Evolutionary conservation across 768 basidiomycete genomes (phyloP).

Genomic region (Tricholoma sp.): DNA sequence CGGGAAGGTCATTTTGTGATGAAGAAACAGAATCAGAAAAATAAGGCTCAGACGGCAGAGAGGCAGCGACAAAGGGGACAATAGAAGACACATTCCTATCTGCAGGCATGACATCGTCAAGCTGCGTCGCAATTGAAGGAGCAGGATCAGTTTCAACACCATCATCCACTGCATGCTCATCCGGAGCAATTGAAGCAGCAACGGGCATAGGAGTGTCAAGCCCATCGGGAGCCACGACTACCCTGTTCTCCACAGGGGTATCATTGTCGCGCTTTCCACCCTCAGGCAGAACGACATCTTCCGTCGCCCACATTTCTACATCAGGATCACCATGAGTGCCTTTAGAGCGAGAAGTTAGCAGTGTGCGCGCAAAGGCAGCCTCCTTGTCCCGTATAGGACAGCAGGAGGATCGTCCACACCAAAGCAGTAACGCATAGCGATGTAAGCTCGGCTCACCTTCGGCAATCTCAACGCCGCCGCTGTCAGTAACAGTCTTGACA

Average conservation of each 20-base stretch:
- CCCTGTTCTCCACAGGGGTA: constrained; percentile 5
- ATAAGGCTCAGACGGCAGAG: constrained; percentile 12
- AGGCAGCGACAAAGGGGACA: constrained; percentile 8
- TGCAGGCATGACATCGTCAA: neutral
- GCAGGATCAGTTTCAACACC: constrained; percentile 5
- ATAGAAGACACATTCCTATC: constrained; percentile 10
- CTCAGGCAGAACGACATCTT: constrained; percentile 24
- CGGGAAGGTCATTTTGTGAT: constrained; percentile 26
- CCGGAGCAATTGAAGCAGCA: constrained; percentile 14
- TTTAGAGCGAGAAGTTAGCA: constrained; percentile 55
- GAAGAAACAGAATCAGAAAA: constrained; percentile 28
- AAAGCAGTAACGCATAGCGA: constrained; percentile 27
- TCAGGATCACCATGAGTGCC: constrained; percentile 37
- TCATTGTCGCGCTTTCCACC: constrained; percentile 14
- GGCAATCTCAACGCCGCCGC: constrained; percentile 27
- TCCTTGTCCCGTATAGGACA: constrained; percentile 27
- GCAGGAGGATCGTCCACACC: constrained; percentile 43
- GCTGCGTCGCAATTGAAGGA: neutral
- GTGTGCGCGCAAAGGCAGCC: constrained; percentile 48
- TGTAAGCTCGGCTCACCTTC: constrained; percentile 50
- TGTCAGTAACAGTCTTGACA: constrained; percentile 11
- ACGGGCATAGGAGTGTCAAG: constrained; percentile 17
- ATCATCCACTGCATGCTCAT: constrained; percentile 7
- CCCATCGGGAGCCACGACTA: constrained; percentile 17
- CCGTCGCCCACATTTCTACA: constrained; percentile 32